Evolutionary conservation across 1,284 basidiomycete species (phyloP), one percentile per base, ranked within the genome.

Genomic region (Malassezia caprae): DNA sequence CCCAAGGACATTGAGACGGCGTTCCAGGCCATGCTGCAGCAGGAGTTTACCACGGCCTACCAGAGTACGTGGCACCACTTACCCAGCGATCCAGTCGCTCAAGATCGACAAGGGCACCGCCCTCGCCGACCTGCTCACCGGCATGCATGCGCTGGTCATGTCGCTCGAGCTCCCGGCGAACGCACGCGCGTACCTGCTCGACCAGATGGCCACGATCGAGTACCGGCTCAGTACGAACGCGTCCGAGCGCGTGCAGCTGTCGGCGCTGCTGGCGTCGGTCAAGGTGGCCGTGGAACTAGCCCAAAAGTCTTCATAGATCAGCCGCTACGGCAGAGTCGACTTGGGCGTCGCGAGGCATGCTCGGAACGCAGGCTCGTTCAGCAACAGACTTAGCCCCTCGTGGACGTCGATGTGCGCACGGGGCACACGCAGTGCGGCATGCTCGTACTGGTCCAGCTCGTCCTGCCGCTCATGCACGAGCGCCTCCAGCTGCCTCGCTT

Each of bases 1-100:
- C 94, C 94, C 0, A 80, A 82, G 24, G 93, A 98, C 75, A 88
- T 99, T 47, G 88, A 91, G 70, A 82, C 83, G 5, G 87, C 98
- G 27, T 87, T 98, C 31, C 85, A 90, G 64, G 89, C 86, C 11
- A 98, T 99, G 94, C 83, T 98, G 75, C 82, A 85, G 8, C 90
- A 96, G 66, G 93, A 96, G 67, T 98, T 98, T 67, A 90, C 89
- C 0, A 93, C 88, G 0, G 84, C 87, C 12, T 91, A 90, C 72
- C 82, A 84, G 63, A 83, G 90, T 94, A 64, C 62, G 84, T 76
- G 1, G 17, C 32, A 2, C 1, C 5, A 50, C 48, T 42, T 46
- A 48, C 37, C 17, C 65, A 96, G 91, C 88, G 79, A 87, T 96
- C 47, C 84, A 82, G 6, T 80, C 83, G 2, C 75, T 99, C 65